Evolutionary conservation across 1,284 basidiomycete genomes (phyloP).

Genomic region (Puccinia coronata): DNA sequence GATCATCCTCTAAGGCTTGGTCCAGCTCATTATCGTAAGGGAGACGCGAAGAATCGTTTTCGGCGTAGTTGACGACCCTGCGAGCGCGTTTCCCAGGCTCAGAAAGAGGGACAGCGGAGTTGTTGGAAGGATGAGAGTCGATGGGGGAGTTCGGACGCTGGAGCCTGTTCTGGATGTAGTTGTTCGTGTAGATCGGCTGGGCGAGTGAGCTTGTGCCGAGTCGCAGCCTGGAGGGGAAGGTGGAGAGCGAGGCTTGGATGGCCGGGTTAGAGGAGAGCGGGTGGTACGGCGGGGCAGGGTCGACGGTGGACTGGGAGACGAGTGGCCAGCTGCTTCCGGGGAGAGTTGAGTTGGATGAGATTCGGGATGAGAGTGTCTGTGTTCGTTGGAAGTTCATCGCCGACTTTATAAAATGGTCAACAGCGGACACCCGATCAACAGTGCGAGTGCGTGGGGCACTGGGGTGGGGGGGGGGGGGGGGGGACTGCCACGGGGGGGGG

Average conservation of each 20-base stretch:
- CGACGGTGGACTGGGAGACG: conserved; percentile 11
- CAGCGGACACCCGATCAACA: not conserved
- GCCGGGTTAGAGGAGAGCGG: not conserved
- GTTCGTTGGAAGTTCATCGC: not conserved
- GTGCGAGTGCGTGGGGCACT: too few relatives aligned
- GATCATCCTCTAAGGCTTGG: conserved; percentile 54
- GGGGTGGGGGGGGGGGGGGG: too few relatives aligned
- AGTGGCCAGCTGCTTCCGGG: not conserved
- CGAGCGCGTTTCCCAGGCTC: conserved; percentile 55
- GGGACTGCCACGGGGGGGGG: not conserved
- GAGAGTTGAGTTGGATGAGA: not conserved
- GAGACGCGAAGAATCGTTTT: conserved; percentile 78
- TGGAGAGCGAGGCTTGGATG: conserved; percentile 74
- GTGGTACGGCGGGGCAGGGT: conserved; percentile 13
- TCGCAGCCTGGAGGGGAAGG: conserved; percentile 87
- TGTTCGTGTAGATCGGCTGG: conserved; percentile 71
- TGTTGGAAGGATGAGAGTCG: conserved; percentile 3
- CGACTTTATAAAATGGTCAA: not conserved
- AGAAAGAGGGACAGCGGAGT: not conserved
- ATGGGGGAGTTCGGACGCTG: conserved; percentile 45
- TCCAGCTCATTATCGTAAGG: conserved; percentile 64
- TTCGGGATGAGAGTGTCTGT: not conserved
- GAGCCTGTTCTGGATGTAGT: conserved; percentile 59
- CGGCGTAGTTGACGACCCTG: conserved; percentile 79
- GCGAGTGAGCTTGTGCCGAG: conserved; percentile 86